Evolutionary conservation across 2,329 filamentous ascomycete genomes (phyloP).

Genomic region (Aspergillus sp.): DNA sequence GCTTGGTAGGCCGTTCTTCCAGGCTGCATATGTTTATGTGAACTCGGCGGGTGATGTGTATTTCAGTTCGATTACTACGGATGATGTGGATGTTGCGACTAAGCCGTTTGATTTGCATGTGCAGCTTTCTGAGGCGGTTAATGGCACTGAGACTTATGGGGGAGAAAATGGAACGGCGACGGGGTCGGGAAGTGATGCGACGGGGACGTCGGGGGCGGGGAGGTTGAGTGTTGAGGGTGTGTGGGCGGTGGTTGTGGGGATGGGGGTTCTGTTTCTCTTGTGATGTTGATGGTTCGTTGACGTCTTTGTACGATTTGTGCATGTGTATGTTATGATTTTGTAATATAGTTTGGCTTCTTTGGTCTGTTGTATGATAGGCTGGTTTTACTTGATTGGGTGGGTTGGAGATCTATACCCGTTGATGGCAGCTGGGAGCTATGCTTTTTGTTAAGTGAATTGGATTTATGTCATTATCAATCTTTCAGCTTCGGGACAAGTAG

Average conservation of each 20-base stretch:
- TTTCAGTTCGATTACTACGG: slow-evolving; percentile 1
- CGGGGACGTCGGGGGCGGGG: not conserved
- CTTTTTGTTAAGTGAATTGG: no score
- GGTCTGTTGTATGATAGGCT: not conserved
- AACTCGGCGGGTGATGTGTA: not conserved
- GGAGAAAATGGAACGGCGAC: not conserved
- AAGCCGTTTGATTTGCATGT: slow-evolving; percentile 6
- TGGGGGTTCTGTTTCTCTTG: not conserved
- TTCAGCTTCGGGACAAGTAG: no score
- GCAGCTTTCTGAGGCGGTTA: not conserved
- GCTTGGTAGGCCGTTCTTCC: slow-evolving; percentile 9
- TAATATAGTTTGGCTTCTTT: not conserved
- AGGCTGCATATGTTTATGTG: slow-evolving; percentile 10
- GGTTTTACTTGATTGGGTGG: not conserved
- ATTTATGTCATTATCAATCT: no score
- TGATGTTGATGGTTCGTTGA: not conserved
- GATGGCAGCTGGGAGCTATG: no score
- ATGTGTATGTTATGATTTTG: not conserved
- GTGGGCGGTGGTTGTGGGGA: not conserved
- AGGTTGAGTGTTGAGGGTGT: not conserved
- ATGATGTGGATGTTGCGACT: not conserved
- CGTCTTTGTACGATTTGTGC: not conserved
- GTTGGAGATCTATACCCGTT: not conserved
- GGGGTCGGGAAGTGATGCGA: not conserved
- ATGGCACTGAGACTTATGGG: not conserved